Evolutionary conservation across 2,329 filamentous ascomycete genomes (phyloP).

Genomic region (Fusarium sp.): DNA sequence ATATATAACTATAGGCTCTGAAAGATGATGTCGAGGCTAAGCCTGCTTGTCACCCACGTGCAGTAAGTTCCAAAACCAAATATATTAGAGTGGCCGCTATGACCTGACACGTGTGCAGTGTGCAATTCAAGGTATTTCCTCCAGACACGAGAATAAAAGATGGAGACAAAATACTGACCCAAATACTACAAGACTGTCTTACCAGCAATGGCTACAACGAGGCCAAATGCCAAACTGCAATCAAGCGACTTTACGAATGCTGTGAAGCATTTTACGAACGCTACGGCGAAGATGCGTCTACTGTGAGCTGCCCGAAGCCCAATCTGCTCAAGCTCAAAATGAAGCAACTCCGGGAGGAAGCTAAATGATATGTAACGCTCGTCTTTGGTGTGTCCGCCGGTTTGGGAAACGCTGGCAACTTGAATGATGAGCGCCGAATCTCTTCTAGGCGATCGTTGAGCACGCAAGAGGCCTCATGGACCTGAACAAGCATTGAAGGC

Average conservation of each 20-base stretch:
- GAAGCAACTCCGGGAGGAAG: conserved; percentile 70
- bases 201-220: conserved; percentile 87
- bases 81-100: background rate
- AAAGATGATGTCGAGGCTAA: conserved; percentile 78
- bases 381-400: conserved; percentile 56
- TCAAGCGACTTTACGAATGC: conserved; percentile 92
- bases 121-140: conserved; percentile 80
- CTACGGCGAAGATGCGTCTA: conserved; percentile 79
- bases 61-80: conserved; percentile 64
- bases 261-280: conserved; percentile 88
- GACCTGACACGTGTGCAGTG: conserved; percentile 64
- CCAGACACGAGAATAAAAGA: background rate
- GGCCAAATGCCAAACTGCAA: conserved; percentile 78
- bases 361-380: conserved; percentile 58
- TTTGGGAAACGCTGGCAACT: conserved; percentile 68
- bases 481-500: conserved; percentile 94
- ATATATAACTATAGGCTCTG: conserved; percentile 46
- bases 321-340: conserved; percentile 84
- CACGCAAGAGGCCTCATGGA: conserved; percentile 86
- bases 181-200: conserved; percentile 74
- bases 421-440: conserved; percentile 75
- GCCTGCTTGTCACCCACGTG: conserved; percentile 86
- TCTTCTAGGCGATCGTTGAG: conserved; percentile 97
- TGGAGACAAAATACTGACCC: background rate
- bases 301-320: conserved; percentile 87